These are phyloP conservation scores for Epipyxis sp. DNA, from an alignment of 108 stramenopile genomes.

Conservation along the genomic window DNA sequence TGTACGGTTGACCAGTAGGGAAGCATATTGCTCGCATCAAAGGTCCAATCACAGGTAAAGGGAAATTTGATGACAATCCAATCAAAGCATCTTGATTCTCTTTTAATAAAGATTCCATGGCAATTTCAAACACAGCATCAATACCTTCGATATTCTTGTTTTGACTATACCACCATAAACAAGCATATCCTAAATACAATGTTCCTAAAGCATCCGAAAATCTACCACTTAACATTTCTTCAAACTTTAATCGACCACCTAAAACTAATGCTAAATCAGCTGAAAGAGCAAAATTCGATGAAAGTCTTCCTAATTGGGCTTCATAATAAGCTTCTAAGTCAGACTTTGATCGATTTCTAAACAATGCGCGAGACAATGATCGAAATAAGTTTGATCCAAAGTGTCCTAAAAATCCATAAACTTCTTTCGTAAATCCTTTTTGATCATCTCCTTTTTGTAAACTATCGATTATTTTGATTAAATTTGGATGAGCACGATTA, in stretches of 20 bases:
- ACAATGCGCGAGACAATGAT: neutral
- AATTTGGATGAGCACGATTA: constrained; percentile 93
- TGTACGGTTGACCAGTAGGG: constrained; percentile 82
- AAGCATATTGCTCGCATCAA: constrained; percentile 85
- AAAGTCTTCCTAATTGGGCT: constrained; percentile 80
- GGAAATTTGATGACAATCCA: constrained; percentile 91
- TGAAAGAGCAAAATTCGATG: constrained; percentile 90
- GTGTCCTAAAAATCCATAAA: constrained; percentile 62
- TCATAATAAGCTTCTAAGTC: constrained; percentile 22
- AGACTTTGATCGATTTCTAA: neutral
- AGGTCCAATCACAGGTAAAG: constrained; percentile 64
- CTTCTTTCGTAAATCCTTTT: constrained; percentile 76
- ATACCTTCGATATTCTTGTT: constrained; percentile 67
- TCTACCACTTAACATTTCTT: constrained; percentile 89
- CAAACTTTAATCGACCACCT: constrained; percentile 93
- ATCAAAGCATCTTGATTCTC: constrained; percentile 86
- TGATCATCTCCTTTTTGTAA: constrained; percentile 74
- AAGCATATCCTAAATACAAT: constrained; percentile 94
- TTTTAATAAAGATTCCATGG: constrained; percentile 82
- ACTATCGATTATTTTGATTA: constrained; percentile 81
- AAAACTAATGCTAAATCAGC: constrained; percentile 89
- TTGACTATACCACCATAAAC: constrained; percentile 84
- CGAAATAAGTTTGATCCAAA: constrained; percentile 29
- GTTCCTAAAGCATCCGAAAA: constrained; percentile 92
- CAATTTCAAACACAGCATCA: constrained; percentile 89